Base-by-base conservation (phyloP, 2,329 filamentous ascomycete species). In the Fusarium temperatum region DNA sequence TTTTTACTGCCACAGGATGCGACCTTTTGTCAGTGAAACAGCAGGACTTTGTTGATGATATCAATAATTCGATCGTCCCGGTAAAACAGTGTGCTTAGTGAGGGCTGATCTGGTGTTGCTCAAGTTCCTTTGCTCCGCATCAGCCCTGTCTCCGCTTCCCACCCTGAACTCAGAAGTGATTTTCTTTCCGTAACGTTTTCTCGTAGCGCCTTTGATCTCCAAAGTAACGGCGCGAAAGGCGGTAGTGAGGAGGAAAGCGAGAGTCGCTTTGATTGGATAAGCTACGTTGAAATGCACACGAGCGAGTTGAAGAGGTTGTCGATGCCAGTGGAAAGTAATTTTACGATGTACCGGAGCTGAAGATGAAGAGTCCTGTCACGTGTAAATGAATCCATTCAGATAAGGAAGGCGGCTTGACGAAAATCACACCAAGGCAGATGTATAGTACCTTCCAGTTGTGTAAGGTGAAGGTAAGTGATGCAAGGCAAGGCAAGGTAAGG, bases 71-170 rank as follows among this genome's bases (percentile, higher is more conserved):
- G 30, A 53, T 36, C 32, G n/a, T 35, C 17, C 30, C 24, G 30
- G 50, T 53, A 53, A 20, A 53, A 26, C 32, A 53, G 50, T 53
- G 50, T 53, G 30, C 13, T 14, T 35, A 26, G 50, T 39, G 28
- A 65, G 11, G 38, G 44, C 60, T 50, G 45, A 41, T 68, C 45
- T 69, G 53, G 47, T 57, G 61, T 68, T 61, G 39, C 38, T 61
- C 54, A 45, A n/a, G 56, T 72, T 78, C 74, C 73, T 73, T 73
- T 78, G 70, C 70, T 78, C 76, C 76, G 76, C 70, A 69, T 39
- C 65, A 62, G 68, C 56, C 61, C 62, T 53, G 61, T 57, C 76
- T 70, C 74, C 68, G 67, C 75, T 70, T 70, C 42, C 56, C 65
- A 63, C 56, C 66, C 66, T 66, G 47, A 70, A 73, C 15, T 45